Conservation (phyloP, 768 basidiomycete genomes). For the Tulasnella sp. region DNA sequence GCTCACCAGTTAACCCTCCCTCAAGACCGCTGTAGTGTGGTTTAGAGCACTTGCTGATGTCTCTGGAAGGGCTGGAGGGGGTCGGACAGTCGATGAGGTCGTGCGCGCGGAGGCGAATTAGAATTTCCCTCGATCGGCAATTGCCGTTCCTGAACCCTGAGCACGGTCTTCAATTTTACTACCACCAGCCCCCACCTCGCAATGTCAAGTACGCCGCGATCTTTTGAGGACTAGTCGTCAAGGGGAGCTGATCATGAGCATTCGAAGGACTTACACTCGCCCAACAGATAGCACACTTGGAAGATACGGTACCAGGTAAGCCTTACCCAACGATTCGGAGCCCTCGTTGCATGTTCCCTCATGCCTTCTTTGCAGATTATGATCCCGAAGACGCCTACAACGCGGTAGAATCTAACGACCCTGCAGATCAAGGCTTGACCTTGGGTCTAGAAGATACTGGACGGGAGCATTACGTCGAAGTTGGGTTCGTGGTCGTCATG, state of each 20-base stretch:
- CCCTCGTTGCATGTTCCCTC: slow-evolving; percentile 8
- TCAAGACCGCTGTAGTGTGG: background rate
- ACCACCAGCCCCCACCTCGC: background rate
- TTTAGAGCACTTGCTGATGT: background rate
- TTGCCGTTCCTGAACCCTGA: slow-evolving; percentile 11
- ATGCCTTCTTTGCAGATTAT: slow-evolving; percentile 48
- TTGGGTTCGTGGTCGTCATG: slow-evolving; percentile 56
- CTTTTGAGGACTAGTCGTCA: background rate
- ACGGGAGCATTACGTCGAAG: slow-evolving; percentile 79
- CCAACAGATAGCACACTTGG: slow-evolving; percentile 78
- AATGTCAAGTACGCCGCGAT: background rate
- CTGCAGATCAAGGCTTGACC: slow-evolving; percentile 37
- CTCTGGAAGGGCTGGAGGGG: background rate
- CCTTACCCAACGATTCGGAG: slow-evolving; percentile 27
- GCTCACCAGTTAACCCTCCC: background rate
- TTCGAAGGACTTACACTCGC: slow-evolving; percentile 38
- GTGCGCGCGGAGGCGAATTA: slow-evolving; percentile 5
- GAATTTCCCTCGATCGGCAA: slow-evolving; percentile 9
- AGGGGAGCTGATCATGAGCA: background rate
- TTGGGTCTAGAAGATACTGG: slow-evolving; percentile 42
- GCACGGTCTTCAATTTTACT: slow-evolving; percentile 12
- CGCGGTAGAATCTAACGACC: slow-evolving; percentile 42
- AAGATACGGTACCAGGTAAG: slow-evolving; percentile 69
- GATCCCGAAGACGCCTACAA: slow-evolving; percentile 68
- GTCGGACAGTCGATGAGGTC: background rate